Evolutionary conservation across 2,329 filamentous ascomycete species (phyloP).

Genomic region (Leptosphaerulina australis): DNA sequence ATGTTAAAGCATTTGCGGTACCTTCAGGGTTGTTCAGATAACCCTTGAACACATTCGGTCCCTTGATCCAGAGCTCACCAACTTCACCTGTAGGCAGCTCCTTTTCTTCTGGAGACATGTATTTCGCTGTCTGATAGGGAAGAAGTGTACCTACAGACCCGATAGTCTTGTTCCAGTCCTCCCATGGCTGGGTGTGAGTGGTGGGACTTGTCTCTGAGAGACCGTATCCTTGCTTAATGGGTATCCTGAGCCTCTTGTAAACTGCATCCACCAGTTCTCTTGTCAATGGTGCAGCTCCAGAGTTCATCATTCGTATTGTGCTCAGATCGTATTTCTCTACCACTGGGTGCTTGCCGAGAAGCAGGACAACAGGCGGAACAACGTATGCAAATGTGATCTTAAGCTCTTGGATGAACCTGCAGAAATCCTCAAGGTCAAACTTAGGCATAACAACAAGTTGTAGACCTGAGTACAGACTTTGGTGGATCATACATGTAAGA

Average conservation of each 20-base stretch:
- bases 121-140: conserved; percentile 80
- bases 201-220: conserved; percentile 85
- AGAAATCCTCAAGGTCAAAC: conserved; percentile 83
- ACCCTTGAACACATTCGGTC: conserved; percentile 79
- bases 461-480: conserved; percentile 68
- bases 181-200: conserved; percentile 74
- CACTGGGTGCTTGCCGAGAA: conserved; percentile 77
- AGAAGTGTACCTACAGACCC: conserved; percentile 79
- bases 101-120: conserved; percentile 67
- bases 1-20: conserved; percentile 72
- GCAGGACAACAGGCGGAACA: conserved; percentile 82
- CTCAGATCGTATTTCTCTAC: conserved; percentile 82
- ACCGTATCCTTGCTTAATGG: conserved; percentile 92
- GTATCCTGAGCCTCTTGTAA: conserved; percentile 74
- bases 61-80: conserved; percentile 70
- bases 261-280: conserved; percentile 78
- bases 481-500: conserved; percentile 74
- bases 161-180: conserved; percentile 76
- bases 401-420: conserved; percentile 74
- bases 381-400: conserved; percentile 79
- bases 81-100: conserved; percentile 67
- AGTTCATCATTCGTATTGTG: conserved; percentile 81
- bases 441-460: conserved; percentile 74
- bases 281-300: conserved; percentile 83
- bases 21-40: conserved; percentile 77